Conservation (phyloP, 768 basidiomycete genomes). For the Gelatoporia subvermispora region DNA sequence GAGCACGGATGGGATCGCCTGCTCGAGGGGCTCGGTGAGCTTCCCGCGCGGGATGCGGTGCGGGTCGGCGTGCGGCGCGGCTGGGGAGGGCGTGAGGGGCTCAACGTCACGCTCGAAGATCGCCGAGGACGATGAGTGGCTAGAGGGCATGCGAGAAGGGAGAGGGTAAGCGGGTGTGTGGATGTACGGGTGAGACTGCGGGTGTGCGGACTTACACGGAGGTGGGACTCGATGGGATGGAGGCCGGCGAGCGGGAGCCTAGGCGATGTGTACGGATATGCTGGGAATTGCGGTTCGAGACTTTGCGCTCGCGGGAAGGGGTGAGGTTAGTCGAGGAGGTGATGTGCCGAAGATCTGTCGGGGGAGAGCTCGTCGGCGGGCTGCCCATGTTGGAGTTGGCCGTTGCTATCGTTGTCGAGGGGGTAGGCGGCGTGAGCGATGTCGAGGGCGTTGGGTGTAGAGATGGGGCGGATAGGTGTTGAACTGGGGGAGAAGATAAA, state of each 20-base stretch:
- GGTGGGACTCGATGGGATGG: conserved; percentile 75
- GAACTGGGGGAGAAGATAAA: too few species aligned
- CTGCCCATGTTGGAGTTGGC: conserved; percentile 2
- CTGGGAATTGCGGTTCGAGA: conserved; percentile 43
- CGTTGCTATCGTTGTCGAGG: conserved; percentile 4
- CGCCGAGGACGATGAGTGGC: conserved; percentile 78
- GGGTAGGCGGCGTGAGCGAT: conserved; percentile 1
- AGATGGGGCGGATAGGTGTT: too few species aligned
- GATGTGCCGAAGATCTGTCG: conserved; percentile 49
- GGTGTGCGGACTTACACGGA: conserved; percentile 52
- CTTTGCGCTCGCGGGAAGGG: conserved; percentile 29
- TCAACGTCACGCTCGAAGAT: conserved; percentile 94
- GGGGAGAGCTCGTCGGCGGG: too few species aligned
- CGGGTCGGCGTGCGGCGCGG: conserved; percentile 47
- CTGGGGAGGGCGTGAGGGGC: conserved; percentile 41
- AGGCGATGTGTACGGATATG: conserved; percentile 42
- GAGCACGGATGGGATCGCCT: conserved; percentile 79
- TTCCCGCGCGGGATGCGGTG: conserved; percentile 72
- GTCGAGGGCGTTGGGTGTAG: too few species aligned
- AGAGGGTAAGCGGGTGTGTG: not conserved
- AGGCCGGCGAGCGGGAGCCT: conserved; percentile 64
- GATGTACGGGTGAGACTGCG: not conserved
- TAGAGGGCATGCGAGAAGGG: conserved; percentile 16
- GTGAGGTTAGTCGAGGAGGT: conserved; percentile 43
- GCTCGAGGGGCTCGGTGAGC: conserved; percentile 69